phyloP scores from a whole-genome alignment of 106 monocot species.

The Phalaenopsis aphrodite region DNA sequence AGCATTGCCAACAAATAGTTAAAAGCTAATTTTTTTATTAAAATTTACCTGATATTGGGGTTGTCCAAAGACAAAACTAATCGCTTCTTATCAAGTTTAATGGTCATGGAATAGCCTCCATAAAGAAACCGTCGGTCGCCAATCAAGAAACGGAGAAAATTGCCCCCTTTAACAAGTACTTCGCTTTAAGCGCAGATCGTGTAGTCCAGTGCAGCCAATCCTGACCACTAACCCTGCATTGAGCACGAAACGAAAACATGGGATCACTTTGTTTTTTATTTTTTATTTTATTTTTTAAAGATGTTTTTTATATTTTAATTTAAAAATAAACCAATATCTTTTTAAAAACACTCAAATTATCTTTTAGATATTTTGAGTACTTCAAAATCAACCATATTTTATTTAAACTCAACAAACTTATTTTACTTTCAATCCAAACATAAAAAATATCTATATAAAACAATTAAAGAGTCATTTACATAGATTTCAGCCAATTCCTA shows the following conservation, averaged over 20 bases:
- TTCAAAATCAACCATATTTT: too few relatives aligned
- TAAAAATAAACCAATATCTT: too few relatives aligned
- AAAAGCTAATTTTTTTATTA: not conserved
- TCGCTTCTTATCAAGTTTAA: conserved; percentile 83
- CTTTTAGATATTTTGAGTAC: too few relatives aligned
- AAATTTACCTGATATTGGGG: conserved; percentile 53
- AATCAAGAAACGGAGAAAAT: conserved; percentile 94
- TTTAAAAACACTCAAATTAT: too few relatives aligned
- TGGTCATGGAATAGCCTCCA: conserved; percentile 79
- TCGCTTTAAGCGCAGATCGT: conserved; percentile 76
- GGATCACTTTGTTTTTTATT: not conserved
- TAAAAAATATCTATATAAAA: too few relatives aligned
- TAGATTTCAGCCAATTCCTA: too few relatives aligned
- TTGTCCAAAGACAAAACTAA: conserved; percentile 78
- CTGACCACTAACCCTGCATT: conserved; percentile 72
- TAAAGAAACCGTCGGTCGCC: conserved; percentile 82
- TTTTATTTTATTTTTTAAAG: not conserved
- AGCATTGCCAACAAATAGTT: not conserved
- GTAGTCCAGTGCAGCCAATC: conserved; percentile 93
- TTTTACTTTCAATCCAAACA: too few relatives aligned
- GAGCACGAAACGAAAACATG: not conserved
- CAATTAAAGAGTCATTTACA: too few relatives aligned
- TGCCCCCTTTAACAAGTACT: conserved; percentile 96
- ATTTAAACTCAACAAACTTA: too few relatives aligned
- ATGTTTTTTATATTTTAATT: too few relatives aligned